Evolutionary conservation across 192 early-diverging fungal species (phyloP), one percentile per base, ranked within the genome.

Genomic region (Phlyctochytrium arcticum): DNA sequence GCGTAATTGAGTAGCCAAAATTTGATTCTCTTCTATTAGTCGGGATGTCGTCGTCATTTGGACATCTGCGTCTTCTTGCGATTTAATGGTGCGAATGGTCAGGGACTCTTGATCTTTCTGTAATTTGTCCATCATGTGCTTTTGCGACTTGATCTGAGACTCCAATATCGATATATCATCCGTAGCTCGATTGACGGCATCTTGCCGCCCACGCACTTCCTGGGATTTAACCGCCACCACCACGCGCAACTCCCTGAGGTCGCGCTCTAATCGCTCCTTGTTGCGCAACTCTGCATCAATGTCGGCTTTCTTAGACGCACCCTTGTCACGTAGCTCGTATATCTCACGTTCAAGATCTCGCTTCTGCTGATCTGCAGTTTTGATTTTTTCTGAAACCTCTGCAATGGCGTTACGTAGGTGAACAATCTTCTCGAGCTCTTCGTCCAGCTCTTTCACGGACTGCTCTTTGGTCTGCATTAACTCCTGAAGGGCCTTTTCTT

Each of bases 201-300:
- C 79, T 60, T 86, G 84, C 65, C 80, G 80, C 12, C 67, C 70
- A 12, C 75, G 55, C 6, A 83, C 84, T 66, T 86, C 84, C 65
- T 84, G 83, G 33, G 76, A 80, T 57, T 86, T 86, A 29, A 81
- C 76, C 5, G 78, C 70, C 0, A 86, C 84, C 1, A 83, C 72
- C 6, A 75, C 78, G 21, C 84, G 68, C 24, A 84, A 70, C 39
- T 86, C 83, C 10, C 80, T 59, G 51, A 86, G 48, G 36, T 86
- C 85, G 1, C 75, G 64, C 47, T 86, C 85, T 3, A 86, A 72
- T 17, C 73, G 67, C 51, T 86, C 85, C 62, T 86, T 86, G 37
- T 72, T 85, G 4, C 77, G 71, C 12, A 79, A 49, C 62, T 86
- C 83, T 7, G 60, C 46, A 56, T 86, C 85, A 50, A 85, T 84